Percentiles rank a stretch among this genome's conserved stretches.
phyloP scores from a whole-genome alignment of 306 rosid genomes.

The Cajanus cajan region DNA sequence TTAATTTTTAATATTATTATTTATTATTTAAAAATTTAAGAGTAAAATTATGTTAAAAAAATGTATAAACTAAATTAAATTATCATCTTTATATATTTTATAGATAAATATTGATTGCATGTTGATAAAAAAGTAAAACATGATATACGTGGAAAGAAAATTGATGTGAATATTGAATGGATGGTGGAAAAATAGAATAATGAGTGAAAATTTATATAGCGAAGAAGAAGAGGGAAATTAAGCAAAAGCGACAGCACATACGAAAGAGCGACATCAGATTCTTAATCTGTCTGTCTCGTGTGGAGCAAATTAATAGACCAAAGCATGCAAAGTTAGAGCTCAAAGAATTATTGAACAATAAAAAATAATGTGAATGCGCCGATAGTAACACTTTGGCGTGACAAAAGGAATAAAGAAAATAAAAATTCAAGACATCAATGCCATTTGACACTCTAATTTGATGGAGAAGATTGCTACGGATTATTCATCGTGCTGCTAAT shows the following conservation, averaged over 20 bases:
- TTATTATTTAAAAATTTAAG: too few relatives aligned
- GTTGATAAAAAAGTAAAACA: too few relatives aligned
- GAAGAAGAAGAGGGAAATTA: not conserved
- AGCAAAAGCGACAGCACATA: not conserved
- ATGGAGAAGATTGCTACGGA: too few relatives aligned
- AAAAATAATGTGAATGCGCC: not conserved
- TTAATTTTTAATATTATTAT: too few relatives aligned
- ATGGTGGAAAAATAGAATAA: not conserved
- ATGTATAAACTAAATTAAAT: too few relatives aligned
- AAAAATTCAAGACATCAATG: too few relatives aligned
- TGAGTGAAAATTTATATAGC: not conserved
- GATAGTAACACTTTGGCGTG: not conserved
- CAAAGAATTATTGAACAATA: not conserved
- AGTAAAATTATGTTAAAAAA: too few relatives aligned
- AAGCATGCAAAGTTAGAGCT: not conserved
- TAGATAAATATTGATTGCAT: too few relatives aligned
- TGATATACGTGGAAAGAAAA: not conserved
- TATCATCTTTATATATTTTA: too few relatives aligned
- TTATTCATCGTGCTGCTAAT: too few relatives aligned
- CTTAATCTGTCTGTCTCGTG: not conserved
- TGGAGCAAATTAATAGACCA: not conserved
- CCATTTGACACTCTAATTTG: too few relatives aligned
- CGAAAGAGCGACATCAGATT: not conserved
- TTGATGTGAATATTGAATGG: not conserved
- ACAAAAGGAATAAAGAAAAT: too few relatives aligned